A percentile compares a stretch with the other conserved stretches of the same genome.
phyloP scores from a whole-genome alignment of 2,329 filamentous ascomycete genomes.

The Colletotrichum musae region DNA sequence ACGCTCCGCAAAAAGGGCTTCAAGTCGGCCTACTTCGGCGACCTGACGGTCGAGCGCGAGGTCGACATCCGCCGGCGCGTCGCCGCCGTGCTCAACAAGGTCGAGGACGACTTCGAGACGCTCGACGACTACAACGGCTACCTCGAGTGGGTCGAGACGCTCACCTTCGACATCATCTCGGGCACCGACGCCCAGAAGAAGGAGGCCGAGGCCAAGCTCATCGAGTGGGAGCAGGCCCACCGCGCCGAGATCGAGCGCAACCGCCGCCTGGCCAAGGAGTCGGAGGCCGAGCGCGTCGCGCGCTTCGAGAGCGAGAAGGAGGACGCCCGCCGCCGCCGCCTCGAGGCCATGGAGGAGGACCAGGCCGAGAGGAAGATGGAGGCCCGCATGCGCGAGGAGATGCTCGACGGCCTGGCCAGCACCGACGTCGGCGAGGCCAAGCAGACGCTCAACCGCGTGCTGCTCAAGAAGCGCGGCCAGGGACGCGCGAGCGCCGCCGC shows the following conservation, averaged over 20 bases:
- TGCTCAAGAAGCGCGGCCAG: slow-evolving; percentile 82
- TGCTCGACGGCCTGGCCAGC: slow-evolving; percentile 78
- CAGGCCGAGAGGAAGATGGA: slow-evolving; percentile 77
- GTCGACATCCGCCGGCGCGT: slow-evolving; percentile 91
- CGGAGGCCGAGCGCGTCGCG: slow-evolving; percentile 66
- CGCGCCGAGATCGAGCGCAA: slow-evolving; percentile 77
- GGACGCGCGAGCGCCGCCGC: slow-evolving; percentile 50
- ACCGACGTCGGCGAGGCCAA: slow-evolving; percentile 73
- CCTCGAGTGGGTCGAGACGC: slow-evolving; percentile 90
- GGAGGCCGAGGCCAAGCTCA: slow-evolving; percentile 60
- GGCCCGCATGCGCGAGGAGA: slow-evolving; percentile 75
- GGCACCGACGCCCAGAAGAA: slow-evolving; percentile 75
- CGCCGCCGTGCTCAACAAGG: slow-evolving; percentile 85
- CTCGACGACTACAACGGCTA: slow-evolving; percentile 92
- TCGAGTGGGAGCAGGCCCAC: slow-evolving; percentile 81
- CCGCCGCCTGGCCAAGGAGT: slow-evolving; percentile 66
- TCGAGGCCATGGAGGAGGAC: slow-evolving; percentile 77
- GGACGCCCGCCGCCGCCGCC: slow-evolving; percentile 72
- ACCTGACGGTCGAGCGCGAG: slow-evolving; percentile 90
- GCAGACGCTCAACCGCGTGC: slow-evolving; percentile 70
- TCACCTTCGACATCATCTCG: slow-evolving; percentile 89
- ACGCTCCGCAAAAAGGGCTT: slow-evolving; percentile 90
- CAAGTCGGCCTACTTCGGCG: slow-evolving; percentile 89
- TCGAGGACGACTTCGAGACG: slow-evolving; percentile 91
- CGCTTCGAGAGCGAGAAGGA: slow-evolving; percentile 77